A percentile compares a stretch with the other conserved stretches of the same genome.
These are phyloP conservation scores for Ustilago cynodontis DNA, from an alignment of 1,284 basidiomycete species.

Conservation along the genomic window DNA sequence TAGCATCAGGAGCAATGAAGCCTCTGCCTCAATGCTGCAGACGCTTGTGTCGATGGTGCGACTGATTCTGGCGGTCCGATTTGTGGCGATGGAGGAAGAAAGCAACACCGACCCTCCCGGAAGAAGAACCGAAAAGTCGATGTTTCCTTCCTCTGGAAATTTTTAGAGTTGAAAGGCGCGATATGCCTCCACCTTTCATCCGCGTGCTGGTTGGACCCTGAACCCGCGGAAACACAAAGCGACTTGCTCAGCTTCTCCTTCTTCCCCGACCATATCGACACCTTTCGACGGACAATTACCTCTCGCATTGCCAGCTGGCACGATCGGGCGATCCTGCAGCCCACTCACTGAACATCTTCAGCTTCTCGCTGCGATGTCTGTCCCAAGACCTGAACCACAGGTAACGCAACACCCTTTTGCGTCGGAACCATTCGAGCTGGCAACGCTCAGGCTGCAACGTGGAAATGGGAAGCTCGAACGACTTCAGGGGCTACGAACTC, in stretches of 20 bases:
- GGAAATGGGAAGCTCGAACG: conserved; percentile 14
- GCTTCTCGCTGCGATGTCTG: not conserved
- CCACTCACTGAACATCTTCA: not conserved
- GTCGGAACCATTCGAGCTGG: conserved; percentile 24
- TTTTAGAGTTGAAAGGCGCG: conserved; percentile 10
- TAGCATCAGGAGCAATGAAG: not conserved
- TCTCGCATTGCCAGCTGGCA: not conserved
- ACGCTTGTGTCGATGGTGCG: not conserved
- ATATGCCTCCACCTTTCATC: conserved; percentile 10
- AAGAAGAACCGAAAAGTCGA: conserved; percentile 1
- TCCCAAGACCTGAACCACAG: not conserved
- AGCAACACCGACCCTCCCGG: not conserved
- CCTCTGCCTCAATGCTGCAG: not conserved
- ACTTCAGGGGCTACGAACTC: conserved; percentile 12
- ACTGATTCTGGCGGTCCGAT: not conserved
- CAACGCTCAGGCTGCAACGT: conserved; percentile 25
- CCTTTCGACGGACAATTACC: not conserved
- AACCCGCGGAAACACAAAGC: not conserved
- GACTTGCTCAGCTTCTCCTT: not conserved
- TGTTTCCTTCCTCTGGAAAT: not conserved
- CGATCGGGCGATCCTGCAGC: not conserved
- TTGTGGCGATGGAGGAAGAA: not conserved
- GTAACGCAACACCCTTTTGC: conserved; percentile 10
- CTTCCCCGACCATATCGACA: not conserved
- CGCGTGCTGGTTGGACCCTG: conserved; percentile 18